Conservation (phyloP, 2,329 filamentous ascomycete genomes). For the Teratosphaeria zuluensis region DNA sequence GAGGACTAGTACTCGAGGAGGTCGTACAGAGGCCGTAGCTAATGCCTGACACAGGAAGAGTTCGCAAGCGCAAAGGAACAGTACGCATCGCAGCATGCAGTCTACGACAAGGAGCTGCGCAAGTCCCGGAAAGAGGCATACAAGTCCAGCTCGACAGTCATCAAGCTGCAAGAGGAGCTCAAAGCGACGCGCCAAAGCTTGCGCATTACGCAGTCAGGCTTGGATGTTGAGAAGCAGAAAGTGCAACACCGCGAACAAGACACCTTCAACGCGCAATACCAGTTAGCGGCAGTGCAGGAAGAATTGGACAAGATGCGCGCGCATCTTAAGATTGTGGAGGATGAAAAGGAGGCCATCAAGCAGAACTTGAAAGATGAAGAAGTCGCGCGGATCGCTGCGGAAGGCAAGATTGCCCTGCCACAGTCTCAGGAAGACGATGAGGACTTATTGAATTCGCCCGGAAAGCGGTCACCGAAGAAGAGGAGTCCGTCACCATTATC, state of each 20-base stretch:
- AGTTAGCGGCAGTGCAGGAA: constrained; percentile 55
- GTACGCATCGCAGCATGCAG: constrained; percentile 20
- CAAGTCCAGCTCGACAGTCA: constrained; percentile 59
- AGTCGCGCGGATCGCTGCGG: constrained; percentile 60
- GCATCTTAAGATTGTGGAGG: constrained; percentile 46
- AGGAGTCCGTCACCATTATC: constrained; percentile 39
- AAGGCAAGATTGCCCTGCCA: constrained; percentile 60
- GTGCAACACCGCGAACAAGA: constrained; percentile 56
- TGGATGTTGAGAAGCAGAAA: constrained; percentile 55
- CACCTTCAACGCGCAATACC: constrained; percentile 57
- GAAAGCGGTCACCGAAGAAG: constrained; percentile 37
- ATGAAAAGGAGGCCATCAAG: constrained; percentile 66
- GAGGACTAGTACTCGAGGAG: constrained; percentile 18
- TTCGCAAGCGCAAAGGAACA: constrained; percentile 60
- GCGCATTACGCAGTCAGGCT: constrained; percentile 47
- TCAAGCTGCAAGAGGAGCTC: constrained; percentile 66
- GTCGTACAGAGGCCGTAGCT: constrained; percentile 7
- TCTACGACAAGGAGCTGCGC: constrained; percentile 68
- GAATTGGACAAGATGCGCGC: constrained; percentile 50
- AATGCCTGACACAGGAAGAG: constrained; percentile 46
- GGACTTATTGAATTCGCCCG: constrained; percentile 53
- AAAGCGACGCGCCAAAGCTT: constrained; percentile 50
- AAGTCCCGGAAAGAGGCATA: constrained; percentile 62
- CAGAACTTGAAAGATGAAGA: constrained; percentile 64
- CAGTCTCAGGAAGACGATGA: constrained; percentile 41